Evolutionary conservation across 108 stramenopile species (phyloP).

Genomic region (Conticribra guillardii): DNA sequence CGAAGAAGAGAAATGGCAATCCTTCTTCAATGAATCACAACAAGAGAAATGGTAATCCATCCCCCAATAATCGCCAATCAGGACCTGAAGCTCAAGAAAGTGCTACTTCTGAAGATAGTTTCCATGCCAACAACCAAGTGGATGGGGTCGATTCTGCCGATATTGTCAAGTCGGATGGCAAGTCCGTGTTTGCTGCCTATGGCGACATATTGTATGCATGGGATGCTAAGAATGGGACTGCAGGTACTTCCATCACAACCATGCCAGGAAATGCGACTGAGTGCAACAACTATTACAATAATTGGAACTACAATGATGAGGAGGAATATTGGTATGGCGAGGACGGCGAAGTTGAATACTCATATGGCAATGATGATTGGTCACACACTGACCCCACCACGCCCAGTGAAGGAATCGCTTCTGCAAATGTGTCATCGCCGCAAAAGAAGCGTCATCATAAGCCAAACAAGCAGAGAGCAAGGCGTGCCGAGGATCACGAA

Average conservation of each 20-base stretch:
- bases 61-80: not conserved
- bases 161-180: constrained; percentile 43
- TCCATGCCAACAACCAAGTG: constrained; percentile 30
- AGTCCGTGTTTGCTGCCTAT: constrained; percentile 39
- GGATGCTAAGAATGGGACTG: constrained; percentile 11
- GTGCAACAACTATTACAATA: not conserved
- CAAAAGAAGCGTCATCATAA: not conserved
- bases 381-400: not conserved
- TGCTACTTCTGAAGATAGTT: constrained; percentile 19
- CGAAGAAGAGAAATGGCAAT: not conserved
- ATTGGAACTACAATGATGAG: not conserved
- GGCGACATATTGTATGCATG: constrained; percentile 36
- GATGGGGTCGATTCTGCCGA: constrained; percentile 31
- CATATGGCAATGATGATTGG: not conserved
- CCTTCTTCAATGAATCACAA: not conserved
- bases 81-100: not conserved
- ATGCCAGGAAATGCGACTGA: constrained; percentile 23
- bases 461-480: not conserved
- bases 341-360: not conserved
- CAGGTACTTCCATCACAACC: constrained; percentile 17
- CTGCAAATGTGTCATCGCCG: not conserved
- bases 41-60: not conserved
- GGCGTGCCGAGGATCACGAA: not conserved
- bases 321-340: not conserved
- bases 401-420: too few species aligned